Conservation (phyloP, 2,329 filamentous ascomycete genomes). For the Penicillium italicum region DNA sequence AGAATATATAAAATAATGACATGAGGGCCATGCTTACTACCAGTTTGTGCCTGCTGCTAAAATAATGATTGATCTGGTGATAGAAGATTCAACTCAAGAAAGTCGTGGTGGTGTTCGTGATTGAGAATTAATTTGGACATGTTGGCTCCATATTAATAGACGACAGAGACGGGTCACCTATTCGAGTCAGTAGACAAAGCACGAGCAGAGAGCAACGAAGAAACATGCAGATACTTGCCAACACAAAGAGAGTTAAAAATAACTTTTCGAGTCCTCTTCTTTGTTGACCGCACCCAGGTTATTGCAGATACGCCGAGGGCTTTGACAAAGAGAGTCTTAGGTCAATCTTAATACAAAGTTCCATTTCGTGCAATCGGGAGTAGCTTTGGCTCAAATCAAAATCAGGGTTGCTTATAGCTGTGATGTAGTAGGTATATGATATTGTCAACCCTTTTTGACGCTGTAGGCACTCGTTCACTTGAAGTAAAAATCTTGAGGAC, state of each 20-base stretch:
- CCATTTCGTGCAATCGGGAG: background rate
- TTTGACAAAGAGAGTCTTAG: background rate
- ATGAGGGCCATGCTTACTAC: background rate
- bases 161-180: background rate
- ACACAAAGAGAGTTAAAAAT: slow-evolving; percentile 1
- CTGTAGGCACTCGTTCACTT: background rate
- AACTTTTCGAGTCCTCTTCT: background rate
- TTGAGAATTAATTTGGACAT: background rate
- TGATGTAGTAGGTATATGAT: background rate
- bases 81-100: background rate
- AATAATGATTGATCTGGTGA: background rate
- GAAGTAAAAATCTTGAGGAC: background rate
- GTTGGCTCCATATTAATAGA: background rate
- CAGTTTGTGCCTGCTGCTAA: background rate
- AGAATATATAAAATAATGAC: background rate
- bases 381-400: background rate
- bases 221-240: no score
- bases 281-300: background rate
- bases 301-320: background rate
- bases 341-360: background rate
- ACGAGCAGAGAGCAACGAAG: background rate
- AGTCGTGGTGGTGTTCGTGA: background rate
- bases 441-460: background rate
- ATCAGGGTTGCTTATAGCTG: background rate
- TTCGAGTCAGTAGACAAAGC: background rate